These are phyloP conservation scores for Taiozyma sp. DNA, from an alignment of 1,139 yeast genomes.

Conservation along the genomic window DNA sequence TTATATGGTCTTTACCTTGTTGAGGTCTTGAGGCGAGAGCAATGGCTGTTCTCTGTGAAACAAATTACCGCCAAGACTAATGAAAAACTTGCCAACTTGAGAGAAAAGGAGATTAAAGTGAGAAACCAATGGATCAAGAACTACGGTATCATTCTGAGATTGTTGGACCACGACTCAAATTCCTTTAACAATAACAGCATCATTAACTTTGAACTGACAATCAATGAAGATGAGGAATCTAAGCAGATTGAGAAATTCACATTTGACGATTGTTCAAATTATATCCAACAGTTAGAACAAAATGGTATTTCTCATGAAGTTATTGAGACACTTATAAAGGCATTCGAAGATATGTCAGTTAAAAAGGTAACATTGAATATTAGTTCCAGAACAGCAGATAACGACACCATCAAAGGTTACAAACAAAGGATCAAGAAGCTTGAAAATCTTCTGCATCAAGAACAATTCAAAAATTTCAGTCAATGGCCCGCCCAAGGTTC, in stretches of 20 bases:
- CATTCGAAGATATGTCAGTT: slow-evolving; percentile 39
- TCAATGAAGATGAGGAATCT: slow-evolving; percentile 25
- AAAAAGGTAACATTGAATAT: slow-evolving; percentile 24
- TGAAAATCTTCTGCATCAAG: slow-evolving; percentile 64
- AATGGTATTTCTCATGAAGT: slow-evolving; percentile 29
- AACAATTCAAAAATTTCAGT: slow-evolving; percentile 52
- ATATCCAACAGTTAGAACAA: slow-evolving; percentile 29
- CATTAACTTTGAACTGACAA: slow-evolving; percentile 40
- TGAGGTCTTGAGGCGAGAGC: slow-evolving; percentile 63
- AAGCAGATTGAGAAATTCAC: slow-evolving; percentile 22
- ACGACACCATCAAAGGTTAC: slow-evolving; percentile 46
- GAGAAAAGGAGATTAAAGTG: slow-evolving; percentile 52
- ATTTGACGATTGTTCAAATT: slow-evolving; percentile 28
- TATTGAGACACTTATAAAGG: slow-evolving; percentile 39
- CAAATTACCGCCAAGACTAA: slow-evolving; percentile 47
- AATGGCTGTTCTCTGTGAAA: slow-evolving; percentile 59
- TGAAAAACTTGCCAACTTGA: slow-evolving; percentile 54
- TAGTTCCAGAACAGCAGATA: background rate
- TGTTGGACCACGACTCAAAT: slow-evolving; percentile 27
- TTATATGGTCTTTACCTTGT: slow-evolving; percentile 74
- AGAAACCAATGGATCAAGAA: slow-evolving; percentile 63
- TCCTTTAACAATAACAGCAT: slow-evolving; percentile 26
- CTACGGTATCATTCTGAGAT: slow-evolving; percentile 44
- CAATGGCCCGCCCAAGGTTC: slow-evolving; percentile 44
- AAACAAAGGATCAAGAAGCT: slow-evolving; percentile 56